Base-by-base conservation (phyloP, 192 early-diverging fungal genomes). In the Thoreauomyces humboldtii region DNA sequence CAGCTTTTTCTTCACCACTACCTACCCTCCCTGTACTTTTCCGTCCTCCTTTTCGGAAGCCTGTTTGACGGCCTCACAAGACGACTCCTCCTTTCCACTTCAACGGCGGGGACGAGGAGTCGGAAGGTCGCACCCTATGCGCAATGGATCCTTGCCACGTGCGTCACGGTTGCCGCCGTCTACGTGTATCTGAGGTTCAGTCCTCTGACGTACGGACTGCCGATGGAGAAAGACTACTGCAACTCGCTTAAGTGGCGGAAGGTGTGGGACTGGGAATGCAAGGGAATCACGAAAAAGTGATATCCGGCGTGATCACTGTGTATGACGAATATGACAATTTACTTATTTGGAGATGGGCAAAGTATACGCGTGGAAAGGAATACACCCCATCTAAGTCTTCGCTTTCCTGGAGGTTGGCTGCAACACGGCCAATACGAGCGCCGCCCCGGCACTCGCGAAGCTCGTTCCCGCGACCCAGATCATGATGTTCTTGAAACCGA, bases 1-100 rank as follows among this genome's bases (percentile, higher is more conserved):
- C 37, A 78, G 73, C 77, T 92, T 36, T 95, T 98, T 73, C 73
- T 94, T 36, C 94, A 96, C 69, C 94, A 98, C 66, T 98, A 96
- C 69, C 81, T 95, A n/a, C 94, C 95, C 4, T 88, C 94, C 7
- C 79, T 96, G 11, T 95, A 93, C 77, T 90, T 95, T 72, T 82
- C 86, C 25, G 81, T 95, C 54, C 77, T 97, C 32, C 74, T 85
- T 2, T 51, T 93, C 31, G 87, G 86, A 24, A 80, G 80, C 14
- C 63, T 85, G 2, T 82, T 92, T 64, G 93, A 98, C 71, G 67
- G 92, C 44, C 62, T 84, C 25, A 88, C 90, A 4, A 75, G 75
- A 46, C 84, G 87, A 19, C 58, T 61, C 3, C 37, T 50, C 38
- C 11, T 17, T 17, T 41, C 38, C 38, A n/a, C n/a, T n/a, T n/a